Evolutionary conservation across 768 basidiomycete species (phyloP), one percentile per base, ranked within the genome.

Genomic region (Coprinopsis marcescibilis): DNA sequence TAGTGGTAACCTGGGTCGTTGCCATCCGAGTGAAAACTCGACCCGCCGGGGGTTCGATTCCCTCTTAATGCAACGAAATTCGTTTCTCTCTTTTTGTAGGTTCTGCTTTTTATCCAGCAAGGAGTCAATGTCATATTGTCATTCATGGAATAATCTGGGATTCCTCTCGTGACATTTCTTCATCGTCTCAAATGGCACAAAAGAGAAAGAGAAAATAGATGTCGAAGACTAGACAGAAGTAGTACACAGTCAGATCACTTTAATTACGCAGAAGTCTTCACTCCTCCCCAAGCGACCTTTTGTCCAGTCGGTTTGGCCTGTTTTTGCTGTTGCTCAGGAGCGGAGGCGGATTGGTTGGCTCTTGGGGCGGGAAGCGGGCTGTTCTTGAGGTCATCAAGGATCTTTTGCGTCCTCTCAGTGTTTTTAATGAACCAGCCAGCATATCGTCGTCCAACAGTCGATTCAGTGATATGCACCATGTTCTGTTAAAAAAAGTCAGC

Each of bases 351-450:
- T 51, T 59, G 17, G 60, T 54, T 1, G 45, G 34, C 15, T 36
- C 33, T 44, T 27, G 66, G 60, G 15, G 59, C 56, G 8, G 77
- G 76, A 24, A 78, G 62, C 4, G 76, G 75, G 60, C 69, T 66
- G 47, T 62, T 66, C 48, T 71, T 82, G 54, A 96, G 70, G 50
- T 84, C 83, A 57, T 94, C 91, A 51, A 84, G 73, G 46, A 94
- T 87, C 54, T 89, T 79, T 58, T 91, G 88, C 20, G 92, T 84
- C 55, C 92, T 81, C 64, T 96, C 93, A 3, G 91, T 89, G 65
- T 94, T 91, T 55, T 92, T 85, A 67, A 97, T 94, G 69, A 97
- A 97, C 89, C 92, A 96, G 30, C 92, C 90, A 2, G 92, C 95
- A 64, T 91, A 97, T 40, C 92, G 82, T 37, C 95, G 72, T 13